A percentile compares a stretch with the other conserved stretches of the same genome.
Evolutionary conservation across 2,329 filamentous ascomycete species (phyloP).

Genomic region (Pseudocercospora fuligena): DNA sequence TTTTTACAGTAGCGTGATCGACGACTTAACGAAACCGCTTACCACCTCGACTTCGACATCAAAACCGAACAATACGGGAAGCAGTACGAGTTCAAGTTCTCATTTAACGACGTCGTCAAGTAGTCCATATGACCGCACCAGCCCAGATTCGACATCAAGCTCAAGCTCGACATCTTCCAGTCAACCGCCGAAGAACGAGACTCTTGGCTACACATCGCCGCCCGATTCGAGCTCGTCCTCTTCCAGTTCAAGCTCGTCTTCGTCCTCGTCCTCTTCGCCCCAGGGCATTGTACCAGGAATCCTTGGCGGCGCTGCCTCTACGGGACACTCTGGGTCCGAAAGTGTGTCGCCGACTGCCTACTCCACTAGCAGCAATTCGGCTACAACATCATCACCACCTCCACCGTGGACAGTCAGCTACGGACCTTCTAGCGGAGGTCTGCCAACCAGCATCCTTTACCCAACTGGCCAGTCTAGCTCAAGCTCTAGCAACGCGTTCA

Average conservation of each 20-base stretch:
- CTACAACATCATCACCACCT: background rate
- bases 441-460: background rate
- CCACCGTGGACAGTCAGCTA: constrained; percentile 5
- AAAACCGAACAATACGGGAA: background rate
- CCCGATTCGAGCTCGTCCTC: background rate
- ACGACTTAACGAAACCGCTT: constrained; percentile 5
- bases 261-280: background rate
- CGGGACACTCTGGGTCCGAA: background rate
- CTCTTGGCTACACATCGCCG: background rate
- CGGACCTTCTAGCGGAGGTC: background rate
- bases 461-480: constrained; percentile 6
- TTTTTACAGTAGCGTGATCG: constrained; percentile 3
- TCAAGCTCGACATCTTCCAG: background rate
- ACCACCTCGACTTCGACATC: constrained; percentile 19
- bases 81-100: background rate
- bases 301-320: background rate
- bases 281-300: background rate
- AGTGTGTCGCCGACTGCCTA: background rate
- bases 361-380: background rate
- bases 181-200: constrained; percentile 2
- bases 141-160: background rate
- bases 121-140: background rate
- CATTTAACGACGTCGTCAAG: background rate
- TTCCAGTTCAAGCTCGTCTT: background rate
- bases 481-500: background rate